phyloP scores from a whole-genome alignment of 2,329 filamentous ascomycete genomes.

The Xylaria polymorpha region DNA sequence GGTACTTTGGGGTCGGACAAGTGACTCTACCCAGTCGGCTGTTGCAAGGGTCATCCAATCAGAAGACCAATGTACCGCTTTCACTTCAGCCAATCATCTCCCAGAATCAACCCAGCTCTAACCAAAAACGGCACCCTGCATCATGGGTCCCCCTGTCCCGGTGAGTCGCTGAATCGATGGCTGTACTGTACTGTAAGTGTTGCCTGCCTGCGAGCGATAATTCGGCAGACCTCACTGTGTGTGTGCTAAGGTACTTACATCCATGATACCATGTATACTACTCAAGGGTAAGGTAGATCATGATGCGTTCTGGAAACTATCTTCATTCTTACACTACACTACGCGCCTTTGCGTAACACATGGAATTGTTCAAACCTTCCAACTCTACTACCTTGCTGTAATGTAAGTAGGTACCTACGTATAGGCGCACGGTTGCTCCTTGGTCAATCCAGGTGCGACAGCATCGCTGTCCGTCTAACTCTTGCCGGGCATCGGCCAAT shows the following conservation, averaged over 20 bases:
- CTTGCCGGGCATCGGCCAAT: constrained; percentile 25
- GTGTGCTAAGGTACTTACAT: no score
- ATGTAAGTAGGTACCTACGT: no score
- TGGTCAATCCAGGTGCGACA: constrained; percentile 16
- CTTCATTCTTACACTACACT: no score
- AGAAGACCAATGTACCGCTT: constrained; percentile 4
- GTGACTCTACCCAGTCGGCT: constrained; percentile 36
- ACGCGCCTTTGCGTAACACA: constrained; percentile 3
- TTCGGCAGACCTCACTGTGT: no score
- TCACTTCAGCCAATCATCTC: neutral
- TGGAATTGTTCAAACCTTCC: neutral
- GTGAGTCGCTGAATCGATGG: neutral
- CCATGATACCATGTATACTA: no score
- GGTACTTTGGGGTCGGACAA: constrained; percentile 43
- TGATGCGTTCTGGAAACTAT: no score
- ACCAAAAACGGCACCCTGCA: constrained; percentile 3
- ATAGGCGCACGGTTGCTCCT: neutral
- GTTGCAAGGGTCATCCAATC: constrained; percentile 20
- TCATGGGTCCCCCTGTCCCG: neutral
- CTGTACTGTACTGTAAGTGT: neutral
- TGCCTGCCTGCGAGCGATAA: neutral
- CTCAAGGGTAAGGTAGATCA: no score
- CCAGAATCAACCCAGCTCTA: neutral
- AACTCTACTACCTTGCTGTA: no score
- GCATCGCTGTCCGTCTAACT: constrained; percentile 8